These are phyloP conservation scores for Neofusicoccum laricinum DNA, from an alignment of 2,329 filamentous ascomycete genomes.

Conservation along the genomic window DNA sequence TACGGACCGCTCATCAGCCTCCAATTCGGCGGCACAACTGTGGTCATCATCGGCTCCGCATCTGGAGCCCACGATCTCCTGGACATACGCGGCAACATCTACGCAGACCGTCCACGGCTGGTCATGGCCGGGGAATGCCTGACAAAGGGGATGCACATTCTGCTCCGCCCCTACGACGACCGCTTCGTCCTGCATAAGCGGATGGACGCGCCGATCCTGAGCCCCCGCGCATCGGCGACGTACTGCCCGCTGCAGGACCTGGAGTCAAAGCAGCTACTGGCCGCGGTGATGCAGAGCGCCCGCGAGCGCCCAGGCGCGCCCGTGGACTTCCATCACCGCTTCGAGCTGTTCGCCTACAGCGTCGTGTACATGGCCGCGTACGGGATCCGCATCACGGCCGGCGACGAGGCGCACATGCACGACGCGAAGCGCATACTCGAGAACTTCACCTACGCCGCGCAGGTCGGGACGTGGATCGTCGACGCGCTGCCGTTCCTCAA, in stretches of 20 bases:
- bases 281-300: constrained; percentile 38
- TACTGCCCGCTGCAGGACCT: constrained; percentile 46
- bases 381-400: constrained; percentile 32
- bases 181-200: constrained; percentile 40
- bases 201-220: constrained; percentile 36
- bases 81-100: constrained; percentile 40
- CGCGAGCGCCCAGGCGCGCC: background rate
- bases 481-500: constrained; percentile 45
- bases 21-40: constrained; percentile 30
- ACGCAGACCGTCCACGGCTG: constrained; percentile 47
- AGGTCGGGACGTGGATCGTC: constrained; percentile 38
- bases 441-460: constrained; percentile 22
- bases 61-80: constrained; percentile 54
- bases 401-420: constrained; percentile 22
- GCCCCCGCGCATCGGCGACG: constrained; percentile 27
- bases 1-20: constrained; percentile 28
- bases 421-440: constrained; percentile 19
- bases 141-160: constrained; percentile 38
- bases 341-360: constrained; percentile 38
- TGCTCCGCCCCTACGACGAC: constrained; percentile 43
- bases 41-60: constrained; percentile 47
- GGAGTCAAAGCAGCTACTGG: constrained; percentile 45
- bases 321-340: constrained; percentile 28
- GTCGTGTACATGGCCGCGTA: constrained; percentile 39
- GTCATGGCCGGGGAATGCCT: constrained; percentile 39